A percentile compares a stretch with the other conserved stretches of the same genome.
Evolutionary conservation across 2,329 filamentous ascomycete genomes (phyloP).

Genomic region (Fusarium oxysporum): DNA sequence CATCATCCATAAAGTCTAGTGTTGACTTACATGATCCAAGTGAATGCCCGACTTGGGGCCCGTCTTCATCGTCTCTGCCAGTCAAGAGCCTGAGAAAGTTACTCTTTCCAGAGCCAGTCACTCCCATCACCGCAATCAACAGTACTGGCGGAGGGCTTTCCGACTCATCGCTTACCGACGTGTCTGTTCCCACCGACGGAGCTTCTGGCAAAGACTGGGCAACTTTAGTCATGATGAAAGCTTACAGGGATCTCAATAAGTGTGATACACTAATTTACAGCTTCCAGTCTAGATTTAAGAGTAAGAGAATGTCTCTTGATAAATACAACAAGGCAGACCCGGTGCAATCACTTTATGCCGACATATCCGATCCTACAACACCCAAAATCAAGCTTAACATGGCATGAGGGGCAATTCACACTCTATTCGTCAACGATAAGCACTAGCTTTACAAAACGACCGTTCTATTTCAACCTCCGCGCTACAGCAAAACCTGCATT

Average conservation of each 20-base stretch:
- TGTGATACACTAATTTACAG: not conserved
- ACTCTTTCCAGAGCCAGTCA: not conserved
- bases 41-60: not conserved
- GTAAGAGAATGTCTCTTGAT: not conserved
- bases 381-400: not conserved
- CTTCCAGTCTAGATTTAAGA: not conserved
- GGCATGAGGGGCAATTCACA: not conserved
- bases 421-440: not conserved
- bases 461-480: not conserved
- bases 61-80: not conserved
- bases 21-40: not conserved
- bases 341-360: not conserved
- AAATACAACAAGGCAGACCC: not conserved
- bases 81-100: not conserved
- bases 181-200: not conserved
- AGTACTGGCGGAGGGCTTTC: not conserved
- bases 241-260: not conserved
- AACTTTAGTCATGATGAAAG: not conserved
- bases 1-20: accelerated
- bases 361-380: not conserved
- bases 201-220: not conserved
- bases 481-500: not conserved
- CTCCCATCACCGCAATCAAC: not conserved
- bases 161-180: not conserved
- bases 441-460: not conserved